Evolutionary conservation across 1,139 yeast species (phyloP), one percentile per base, ranked within the genome.

Genomic region (Magnusiomyces tetraspermus): DNA sequence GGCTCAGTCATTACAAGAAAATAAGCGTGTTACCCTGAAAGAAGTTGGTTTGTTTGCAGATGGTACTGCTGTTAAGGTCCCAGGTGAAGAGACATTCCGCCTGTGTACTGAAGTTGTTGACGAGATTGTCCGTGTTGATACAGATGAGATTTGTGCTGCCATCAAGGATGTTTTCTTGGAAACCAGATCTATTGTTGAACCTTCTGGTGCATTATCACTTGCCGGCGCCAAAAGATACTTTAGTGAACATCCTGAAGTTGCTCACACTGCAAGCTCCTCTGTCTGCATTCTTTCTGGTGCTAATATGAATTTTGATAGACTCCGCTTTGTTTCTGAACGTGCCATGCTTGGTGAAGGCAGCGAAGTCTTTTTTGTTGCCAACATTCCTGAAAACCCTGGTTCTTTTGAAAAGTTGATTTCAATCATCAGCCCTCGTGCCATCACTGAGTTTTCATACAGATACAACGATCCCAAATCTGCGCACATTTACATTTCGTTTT

Each of bases 71-170:
- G 99, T 92, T 45, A 86, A 83, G 63, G 69, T 84, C 13, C 76
- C 89, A 31, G 99, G 99, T 53, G 85, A 83, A 58, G 98, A 94
- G 69, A 85, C 96, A n/a, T 92, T 88, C 76, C 76, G 95, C 63
- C 76, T 90, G 23, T 82, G 92, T 60, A 72, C 76, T 59, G 80
- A 85, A 49, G 81, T 82, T 54, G 88, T 92, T 11, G 97, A 94
- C 66, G 97, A 90, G 58, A 83, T 92, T 48, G 83, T 92, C 11
- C 76, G 80, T 48, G 97, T 92, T 4, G 77, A 79, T 63, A 92
- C 98, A 11, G 99, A 92, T 69, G 98, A 92, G 71, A 81, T 92
- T 55, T 87, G 97, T 74, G 98, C 98, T 38, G 97, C 97, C 43
- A 89, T 92, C 60, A 92, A 92, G 68, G 99, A 92, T 65, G 82